Evolutionary conservation across 2,329 filamentous ascomycete genomes (phyloP), one percentile per base, ranked within the genome.

Genomic region (Byssochlamys sp.): DNA sequence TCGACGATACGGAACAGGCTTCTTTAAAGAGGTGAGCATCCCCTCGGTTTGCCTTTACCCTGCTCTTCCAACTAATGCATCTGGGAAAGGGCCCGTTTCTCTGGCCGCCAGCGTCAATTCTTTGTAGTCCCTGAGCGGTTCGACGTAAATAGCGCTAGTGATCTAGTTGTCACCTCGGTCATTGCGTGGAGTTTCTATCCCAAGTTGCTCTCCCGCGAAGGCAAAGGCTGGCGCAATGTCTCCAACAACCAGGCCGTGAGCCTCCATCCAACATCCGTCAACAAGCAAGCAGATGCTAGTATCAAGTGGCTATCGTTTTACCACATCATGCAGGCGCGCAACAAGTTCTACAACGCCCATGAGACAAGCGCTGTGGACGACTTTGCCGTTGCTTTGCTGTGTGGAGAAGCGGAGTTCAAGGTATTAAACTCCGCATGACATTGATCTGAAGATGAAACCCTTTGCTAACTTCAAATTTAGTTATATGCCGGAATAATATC

Each of bases 171-270:
- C 4, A 84, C 86, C 59, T 88, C 91, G 0, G 88, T 96, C 49
- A 88, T 96, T 64, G 89, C 91, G 0, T 95, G 90, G 84, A 91
- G 90, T 55, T 96, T 99, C 76, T 97, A 99, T 67, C 94, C 94
- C 0, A 96, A 96, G 67, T 82, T 99, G 14, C 81, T 97, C 2
- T 84, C 88, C 27, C 84, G 88, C 57, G 91, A 97, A 66, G 85
- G 84, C 54, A 95, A 91, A 75, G 90, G 89, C 11, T 88, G 91
- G 80, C 86, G 91, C 57, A 97, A 96, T 64, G 85, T 96, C 59
- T 85, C 89, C 55, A 97, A 96, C 75, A 96, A 95, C 70, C 92
- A 97, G 72, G 82, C 84, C 51, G 91, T 99, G 64, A 90, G 85
- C 58, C 77, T 99, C 24, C 90, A 95, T 64, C 89, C 91, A 0